Conservation (phyloP, 371 early-diverging fungal species). For the Saksenaea oblongispora region DNA sequence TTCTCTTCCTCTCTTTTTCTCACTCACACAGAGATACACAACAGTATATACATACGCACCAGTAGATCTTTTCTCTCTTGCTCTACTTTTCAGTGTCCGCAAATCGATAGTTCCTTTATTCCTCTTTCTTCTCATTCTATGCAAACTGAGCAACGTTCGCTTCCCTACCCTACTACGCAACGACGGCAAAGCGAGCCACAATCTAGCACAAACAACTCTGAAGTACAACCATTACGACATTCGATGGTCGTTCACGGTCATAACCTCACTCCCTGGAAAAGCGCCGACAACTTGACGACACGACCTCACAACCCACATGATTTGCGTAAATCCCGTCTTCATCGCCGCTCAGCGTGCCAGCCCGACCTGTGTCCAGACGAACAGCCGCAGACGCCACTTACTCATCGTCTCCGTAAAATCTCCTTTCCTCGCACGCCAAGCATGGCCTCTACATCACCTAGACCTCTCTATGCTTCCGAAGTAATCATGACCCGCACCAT, state of each 20-base stretch:
- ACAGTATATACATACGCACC: neutral
- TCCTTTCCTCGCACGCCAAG: conserved; percentile 20
- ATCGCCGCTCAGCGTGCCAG: conserved; percentile 1
- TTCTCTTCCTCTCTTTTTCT: neutral
- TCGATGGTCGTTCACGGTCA: conserved; percentile 12
- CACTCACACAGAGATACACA: neutral
- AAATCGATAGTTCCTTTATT: neutral
- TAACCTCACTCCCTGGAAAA: conserved; percentile 25
- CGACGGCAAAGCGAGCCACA: conserved; percentile 20
- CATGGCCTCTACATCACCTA: conserved; percentile 12
- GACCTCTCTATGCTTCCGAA: conserved; percentile 4
- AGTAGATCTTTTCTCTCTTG: conserved; percentile 10
- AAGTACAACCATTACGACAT: conserved; percentile 15
- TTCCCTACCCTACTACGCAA: conserved; percentile 15
- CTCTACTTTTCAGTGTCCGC: conserved; percentile 6
- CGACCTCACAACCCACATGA: neutral
- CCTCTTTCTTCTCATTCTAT: neutral
- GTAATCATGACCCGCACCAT: conserved; percentile 49
- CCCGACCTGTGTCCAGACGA: conserved; percentile 6
- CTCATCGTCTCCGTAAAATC: conserved; percentile 22
- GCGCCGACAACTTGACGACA: conserved; percentile 25
- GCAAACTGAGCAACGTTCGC: conserved; percentile 15
- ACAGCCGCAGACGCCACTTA: conserved; percentile 1
- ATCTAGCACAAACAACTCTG: conserved; percentile 1
- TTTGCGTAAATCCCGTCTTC: conserved; percentile 1